Percentiles rank a stretch among this genome's conserved stretches.
Conservation (phyloP, 2,329 filamentous ascomycete genomes). For the Fusarium neocosmosporiellum region DNA sequence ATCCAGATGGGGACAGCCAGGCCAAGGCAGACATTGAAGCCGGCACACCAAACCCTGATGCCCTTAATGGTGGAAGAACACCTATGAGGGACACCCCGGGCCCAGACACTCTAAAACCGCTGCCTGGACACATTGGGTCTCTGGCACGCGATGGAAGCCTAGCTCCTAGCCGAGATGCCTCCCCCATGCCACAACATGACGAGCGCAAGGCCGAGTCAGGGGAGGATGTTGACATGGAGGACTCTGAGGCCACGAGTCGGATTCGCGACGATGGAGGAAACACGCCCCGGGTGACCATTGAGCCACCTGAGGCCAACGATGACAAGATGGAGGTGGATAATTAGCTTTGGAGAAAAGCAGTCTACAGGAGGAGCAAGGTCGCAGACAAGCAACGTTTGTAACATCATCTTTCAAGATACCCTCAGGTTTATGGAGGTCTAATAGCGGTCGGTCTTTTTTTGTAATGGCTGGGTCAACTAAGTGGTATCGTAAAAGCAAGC, state of each 20-base stretch:
- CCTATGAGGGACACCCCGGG: slow-evolving; percentile 47
- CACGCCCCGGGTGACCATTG: slow-evolving; percentile 61
- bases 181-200: slow-evolving; percentile 44
- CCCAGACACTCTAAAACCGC: slow-evolving; percentile 42
- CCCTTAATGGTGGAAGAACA: slow-evolving; percentile 47
- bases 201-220: slow-evolving; percentile 53
- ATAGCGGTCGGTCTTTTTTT: slow-evolving; percentile 11
- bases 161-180: slow-evolving; percentile 44
- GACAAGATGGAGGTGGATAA: slow-evolving; percentile 76
- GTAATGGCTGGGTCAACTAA: slow-evolving; percentile 12
- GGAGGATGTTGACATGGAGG: slow-evolving; percentile 71
- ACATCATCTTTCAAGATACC: slow-evolving; percentile 41
- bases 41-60: slow-evolving; percentile 42
- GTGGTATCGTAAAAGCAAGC: slow-evolving; percentile 34
- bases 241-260: slow-evolving; percentile 50
- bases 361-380: neutral
- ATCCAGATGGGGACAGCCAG: slow-evolving; percentile 55
- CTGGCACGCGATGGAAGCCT: slow-evolving; percentile 42
- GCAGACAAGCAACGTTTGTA: slow-evolving; percentile 10
- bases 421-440: slow-evolving; percentile 33
- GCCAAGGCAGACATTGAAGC: slow-evolving; percentile 45
- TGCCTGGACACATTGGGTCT: slow-evolving; percentile 29
- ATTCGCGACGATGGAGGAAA: slow-evolving; percentile 56
- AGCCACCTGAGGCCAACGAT: slow-evolving; percentile 58
- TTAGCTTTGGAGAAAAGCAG: slow-evolving; percentile 26